Evolutionary conservation across 805 yeast species (phyloP).

Genomic region (Scheffersomyces amazonensis): DNA sequence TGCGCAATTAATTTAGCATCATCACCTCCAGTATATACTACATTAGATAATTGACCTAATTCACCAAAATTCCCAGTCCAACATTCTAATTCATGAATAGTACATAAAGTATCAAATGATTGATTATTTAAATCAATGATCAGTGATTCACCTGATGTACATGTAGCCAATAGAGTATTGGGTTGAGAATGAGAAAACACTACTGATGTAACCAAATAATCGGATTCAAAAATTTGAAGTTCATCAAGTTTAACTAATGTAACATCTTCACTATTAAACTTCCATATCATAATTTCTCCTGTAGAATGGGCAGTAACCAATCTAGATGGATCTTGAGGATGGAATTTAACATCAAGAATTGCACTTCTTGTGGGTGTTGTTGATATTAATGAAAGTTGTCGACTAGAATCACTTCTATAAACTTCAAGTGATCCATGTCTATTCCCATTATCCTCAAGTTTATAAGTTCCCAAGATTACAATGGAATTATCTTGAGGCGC

Average conservation of each 20-base stretch:
- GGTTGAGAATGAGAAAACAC: constrained; percentile 48
- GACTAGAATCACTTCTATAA: constrained; percentile 23
- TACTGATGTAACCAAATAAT: constrained; percentile 60
- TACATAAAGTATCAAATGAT: constrained; percentile 19
- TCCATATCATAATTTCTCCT: constrained; percentile 72
- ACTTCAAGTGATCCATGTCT: constrained; percentile 64
- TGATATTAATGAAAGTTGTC: constrained; percentile 11
- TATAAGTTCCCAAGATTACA: constrained; percentile 76
- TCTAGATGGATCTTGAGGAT: constrained; percentile 48
- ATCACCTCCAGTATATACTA: constrained; percentile 88
- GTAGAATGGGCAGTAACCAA: constrained; percentile 75
- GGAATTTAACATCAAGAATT: constrained; percentile 71
- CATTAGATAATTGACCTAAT: constrained; percentile 46
- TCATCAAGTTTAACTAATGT: constrained; percentile 10
- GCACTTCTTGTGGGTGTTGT: constrained; percentile 52
- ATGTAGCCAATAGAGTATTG: constrained; percentile 49
- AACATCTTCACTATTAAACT: constrained; percentile 20
- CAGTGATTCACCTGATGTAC: constrained; percentile 65
- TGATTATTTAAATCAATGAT: constrained; percentile 28
- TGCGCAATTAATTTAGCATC: constrained; percentile 75
- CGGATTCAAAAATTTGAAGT: constrained; percentile 46
- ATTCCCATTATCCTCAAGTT: constrained; percentile 55
- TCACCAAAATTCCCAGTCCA: constrained; percentile 83
- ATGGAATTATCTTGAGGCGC: constrained; percentile 47
- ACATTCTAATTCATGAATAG: constrained; percentile 71